phyloP scores from a whole-genome alignment of 1,284 basidiomycete genomes.

The Ceratobasidium sp. region DNA sequence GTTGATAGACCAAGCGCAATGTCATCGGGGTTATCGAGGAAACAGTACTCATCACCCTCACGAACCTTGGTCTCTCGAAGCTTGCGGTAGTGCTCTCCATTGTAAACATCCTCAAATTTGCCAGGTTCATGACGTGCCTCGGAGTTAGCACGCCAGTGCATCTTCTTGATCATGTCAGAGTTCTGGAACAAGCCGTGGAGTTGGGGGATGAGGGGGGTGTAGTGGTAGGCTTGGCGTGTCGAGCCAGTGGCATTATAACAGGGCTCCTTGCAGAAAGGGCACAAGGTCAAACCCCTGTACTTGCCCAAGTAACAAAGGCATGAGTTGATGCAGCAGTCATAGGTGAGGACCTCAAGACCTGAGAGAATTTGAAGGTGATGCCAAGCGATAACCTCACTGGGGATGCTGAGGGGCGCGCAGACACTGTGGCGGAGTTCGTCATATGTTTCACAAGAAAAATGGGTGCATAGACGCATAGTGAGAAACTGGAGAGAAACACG shows the following conservation, averaged over 20 bases:
- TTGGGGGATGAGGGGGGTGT: constrained; percentile 22
- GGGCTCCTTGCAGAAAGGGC: constrained; percentile 3
- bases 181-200: constrained; percentile 13
- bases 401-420: neutral
- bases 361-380: constrained; percentile 15
- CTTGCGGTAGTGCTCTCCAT: neutral
- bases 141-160: neutral
- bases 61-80: neutral
- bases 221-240: neutral
- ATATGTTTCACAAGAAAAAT: constrained; percentile 19
- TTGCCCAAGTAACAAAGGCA: constrained; percentile 12
- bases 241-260: neutral
- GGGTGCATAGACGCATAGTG: neutral
- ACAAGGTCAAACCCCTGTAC: neutral
- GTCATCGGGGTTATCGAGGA: constrained; percentile 16
- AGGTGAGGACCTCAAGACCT: neutral
- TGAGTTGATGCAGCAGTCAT: constrained; percentile 19
- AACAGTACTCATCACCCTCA: neutral
- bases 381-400: constrained; percentile 15
- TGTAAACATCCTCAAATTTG: neutral
- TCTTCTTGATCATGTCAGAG: neutral
- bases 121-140: neutral
- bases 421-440: neutral
- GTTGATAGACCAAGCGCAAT: constrained; percentile 19
- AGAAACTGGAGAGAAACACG: neutral